Conservation (phyloP, 768 basidiomycete genomes). For the Hydnum rufescens region DNA sequence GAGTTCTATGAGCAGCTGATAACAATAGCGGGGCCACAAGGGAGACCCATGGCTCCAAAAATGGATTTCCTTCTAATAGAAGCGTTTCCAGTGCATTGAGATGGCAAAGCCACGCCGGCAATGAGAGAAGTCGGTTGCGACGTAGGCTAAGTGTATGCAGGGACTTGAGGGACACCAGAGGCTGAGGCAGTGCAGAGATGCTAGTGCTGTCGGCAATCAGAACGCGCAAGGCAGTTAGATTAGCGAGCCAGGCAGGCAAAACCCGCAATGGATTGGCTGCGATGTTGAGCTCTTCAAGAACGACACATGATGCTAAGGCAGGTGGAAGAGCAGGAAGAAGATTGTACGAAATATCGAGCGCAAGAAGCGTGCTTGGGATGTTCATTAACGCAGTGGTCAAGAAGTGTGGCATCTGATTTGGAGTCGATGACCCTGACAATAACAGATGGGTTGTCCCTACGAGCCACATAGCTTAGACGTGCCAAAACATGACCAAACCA, state of each 20-base stretch:
- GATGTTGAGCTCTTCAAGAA: conserved; percentile 84
- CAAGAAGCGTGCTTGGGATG: conserved; percentile 61
- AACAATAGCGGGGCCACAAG: conserved; percentile 63
- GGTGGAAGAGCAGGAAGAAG: conserved; percentile 69
- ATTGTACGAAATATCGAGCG: conserved; percentile 83
- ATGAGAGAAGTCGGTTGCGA: conserved; percentile 65
- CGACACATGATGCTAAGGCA: conserved; percentile 55
- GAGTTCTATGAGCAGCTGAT: background rate
- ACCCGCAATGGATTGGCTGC: conserved; percentile 78
- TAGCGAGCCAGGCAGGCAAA: conserved; percentile 76
- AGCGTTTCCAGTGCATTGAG: conserved; percentile 70
- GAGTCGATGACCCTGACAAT: conserved; percentile 60
- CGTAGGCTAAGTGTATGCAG: conserved; percentile 82
- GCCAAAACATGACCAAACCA: conserved; percentile 1
- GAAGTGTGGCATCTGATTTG: conserved; percentile 58
- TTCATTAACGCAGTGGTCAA: conserved; percentile 49
- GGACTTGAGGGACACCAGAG: conserved; percentile 50
- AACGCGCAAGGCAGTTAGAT: conserved; percentile 58
- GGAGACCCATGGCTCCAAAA: conserved; percentile 83
- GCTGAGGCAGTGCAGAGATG: conserved; percentile 52
- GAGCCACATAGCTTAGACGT: conserved; percentile 1
- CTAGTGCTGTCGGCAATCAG: conserved; percentile 87
- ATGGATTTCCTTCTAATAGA: conserved; percentile 89
- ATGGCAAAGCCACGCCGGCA: conserved; percentile 91
- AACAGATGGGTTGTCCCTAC: conserved; percentile 87